Conservation (phyloP, 192 early-diverging fungal genomes). For the Entophlyctis luteolus region DNA sequence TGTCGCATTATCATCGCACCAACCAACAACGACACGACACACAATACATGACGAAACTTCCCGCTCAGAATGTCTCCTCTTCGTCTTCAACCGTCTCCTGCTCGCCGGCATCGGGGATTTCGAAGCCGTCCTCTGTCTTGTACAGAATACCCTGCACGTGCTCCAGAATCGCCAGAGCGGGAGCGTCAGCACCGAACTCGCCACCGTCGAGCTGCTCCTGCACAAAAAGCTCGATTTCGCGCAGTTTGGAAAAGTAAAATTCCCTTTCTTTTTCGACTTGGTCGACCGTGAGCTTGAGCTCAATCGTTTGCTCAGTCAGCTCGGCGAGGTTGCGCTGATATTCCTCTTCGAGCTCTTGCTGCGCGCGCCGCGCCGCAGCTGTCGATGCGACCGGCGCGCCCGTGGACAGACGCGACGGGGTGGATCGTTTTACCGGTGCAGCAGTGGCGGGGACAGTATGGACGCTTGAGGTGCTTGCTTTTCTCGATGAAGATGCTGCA, state of each 20-base stretch:
- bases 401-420: neutral
- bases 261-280: conserved; percentile 95
- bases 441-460: neutral
- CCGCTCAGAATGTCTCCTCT: no score
- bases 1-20: no score
- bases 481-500: conserved; percentile 39
- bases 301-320: conserved; percentile 71
- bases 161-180: conserved; percentile 52
- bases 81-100: no score
- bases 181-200: conserved; percentile 37
- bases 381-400: neutral
- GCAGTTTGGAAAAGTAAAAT: conserved; percentile 93
- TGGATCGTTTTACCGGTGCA: neutral
- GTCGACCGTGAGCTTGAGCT: conserved; percentile 81
- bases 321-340: conserved; percentile 68
- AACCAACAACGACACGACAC: no score
- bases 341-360: conserved; percentile 28
- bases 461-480: conserved; percentile 16
- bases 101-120: conserved; percentile 62
- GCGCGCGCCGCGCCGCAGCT: neutral
- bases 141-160: conserved; percentile 88
- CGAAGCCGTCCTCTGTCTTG: conserved; percentile 80
- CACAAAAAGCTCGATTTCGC: conserved; percentile 92
- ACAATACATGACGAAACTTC: no score
- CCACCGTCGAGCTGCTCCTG: conserved; percentile 69